These are phyloP conservation scores for Dactylellina cionopaga DNA, from an alignment of 2,329 filamentous ascomycete species.

Conservation along the genomic window DNA sequence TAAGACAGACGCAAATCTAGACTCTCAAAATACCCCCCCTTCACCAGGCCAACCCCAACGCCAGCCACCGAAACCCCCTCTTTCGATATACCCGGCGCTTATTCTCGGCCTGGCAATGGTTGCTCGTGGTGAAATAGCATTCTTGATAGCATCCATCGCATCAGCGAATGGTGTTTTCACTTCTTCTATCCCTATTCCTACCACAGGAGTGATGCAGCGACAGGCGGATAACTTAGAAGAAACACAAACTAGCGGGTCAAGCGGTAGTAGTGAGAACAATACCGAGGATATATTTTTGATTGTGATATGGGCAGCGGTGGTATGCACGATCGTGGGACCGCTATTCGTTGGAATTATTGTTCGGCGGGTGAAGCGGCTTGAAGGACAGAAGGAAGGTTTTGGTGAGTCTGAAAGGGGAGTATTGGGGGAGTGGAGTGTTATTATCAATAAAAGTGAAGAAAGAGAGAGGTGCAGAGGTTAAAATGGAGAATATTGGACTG, in stretches of 20 bases:
- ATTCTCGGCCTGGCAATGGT: slow-evolving; percentile 77
- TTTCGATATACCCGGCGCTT: slow-evolving; percentile 70
- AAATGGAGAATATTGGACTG: too few relatives aligned
- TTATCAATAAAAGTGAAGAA: too few relatives aligned
- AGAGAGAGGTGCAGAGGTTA: too few relatives aligned
- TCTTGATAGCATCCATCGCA: slow-evolving; percentile 76
- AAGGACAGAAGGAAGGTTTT: slow-evolving; percentile 9
- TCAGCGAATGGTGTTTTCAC: slow-evolving; percentile 66
- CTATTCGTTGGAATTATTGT: slow-evolving; percentile 66
- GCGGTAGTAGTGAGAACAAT: not conserved
- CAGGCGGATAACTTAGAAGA: too few relatives aligned
- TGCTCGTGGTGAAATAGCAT: slow-evolving; percentile 81
- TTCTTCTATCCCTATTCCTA: too few relatives aligned
- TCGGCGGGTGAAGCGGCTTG: slow-evolving; percentile 54
- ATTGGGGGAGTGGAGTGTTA: slow-evolving; percentile 43
- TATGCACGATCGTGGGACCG: slow-evolving; percentile 68
- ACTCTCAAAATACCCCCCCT: not conserved
- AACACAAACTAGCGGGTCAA: too few relatives aligned
- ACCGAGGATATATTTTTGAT: slow-evolving; percentile 63
- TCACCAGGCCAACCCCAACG: not conserved
- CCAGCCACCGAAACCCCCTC: slow-evolving; percentile 60
- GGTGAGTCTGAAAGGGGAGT: not conserved
- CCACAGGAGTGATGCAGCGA: too few relatives aligned
- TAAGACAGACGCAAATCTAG: not conserved
- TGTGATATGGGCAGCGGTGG: slow-evolving; percentile 68